Percentiles rank a stretch among this genome's conserved stretches.
These are phyloP conservation scores for Coelastrella sp. DNA, from an alignment of 139 green algal species.

Conservation along the genomic window DNA sequence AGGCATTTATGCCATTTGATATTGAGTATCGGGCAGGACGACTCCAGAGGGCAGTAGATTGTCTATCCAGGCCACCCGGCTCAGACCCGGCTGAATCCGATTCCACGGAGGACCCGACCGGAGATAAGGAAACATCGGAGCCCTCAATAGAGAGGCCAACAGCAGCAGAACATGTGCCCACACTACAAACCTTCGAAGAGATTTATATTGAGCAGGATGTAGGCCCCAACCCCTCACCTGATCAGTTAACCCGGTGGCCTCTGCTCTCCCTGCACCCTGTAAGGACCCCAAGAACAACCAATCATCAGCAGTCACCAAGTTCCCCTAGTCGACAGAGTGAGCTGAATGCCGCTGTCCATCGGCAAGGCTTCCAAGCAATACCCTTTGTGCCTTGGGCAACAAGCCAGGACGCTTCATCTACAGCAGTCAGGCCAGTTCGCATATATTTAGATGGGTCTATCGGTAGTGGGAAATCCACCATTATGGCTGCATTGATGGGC, in stretches of 20 bases:
- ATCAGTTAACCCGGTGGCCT: no score
- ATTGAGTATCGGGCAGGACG: not conserved
- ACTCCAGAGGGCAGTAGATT: not conserved
- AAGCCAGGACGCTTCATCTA: not conserved
- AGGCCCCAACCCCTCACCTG: no score
- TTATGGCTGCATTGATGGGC: not conserved
- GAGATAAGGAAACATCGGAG: not conserved
- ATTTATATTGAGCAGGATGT: no score
- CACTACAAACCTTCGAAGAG: no score
- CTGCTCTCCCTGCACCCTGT: no score
- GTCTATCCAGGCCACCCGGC: not conserved
- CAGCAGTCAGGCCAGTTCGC: not conserved
- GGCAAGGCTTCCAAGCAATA: no score
- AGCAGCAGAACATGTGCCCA: no score
- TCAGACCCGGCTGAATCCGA: not conserved
- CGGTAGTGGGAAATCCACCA: not conserved
- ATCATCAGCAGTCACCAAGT: no score
- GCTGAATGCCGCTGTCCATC: no score
- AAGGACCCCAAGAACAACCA: no score
- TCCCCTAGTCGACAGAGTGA: no score
- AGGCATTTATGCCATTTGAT: constrained; percentile 15
- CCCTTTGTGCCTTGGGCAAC: not conserved
- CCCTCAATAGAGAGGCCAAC: no score
- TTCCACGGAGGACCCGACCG: not conserved
- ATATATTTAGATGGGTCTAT: constrained; percentile 15